These are phyloP conservation scores for Leishmania tarentolae DNA, from an alignment of 208 protist species.

Conservation along the genomic window DNA sequence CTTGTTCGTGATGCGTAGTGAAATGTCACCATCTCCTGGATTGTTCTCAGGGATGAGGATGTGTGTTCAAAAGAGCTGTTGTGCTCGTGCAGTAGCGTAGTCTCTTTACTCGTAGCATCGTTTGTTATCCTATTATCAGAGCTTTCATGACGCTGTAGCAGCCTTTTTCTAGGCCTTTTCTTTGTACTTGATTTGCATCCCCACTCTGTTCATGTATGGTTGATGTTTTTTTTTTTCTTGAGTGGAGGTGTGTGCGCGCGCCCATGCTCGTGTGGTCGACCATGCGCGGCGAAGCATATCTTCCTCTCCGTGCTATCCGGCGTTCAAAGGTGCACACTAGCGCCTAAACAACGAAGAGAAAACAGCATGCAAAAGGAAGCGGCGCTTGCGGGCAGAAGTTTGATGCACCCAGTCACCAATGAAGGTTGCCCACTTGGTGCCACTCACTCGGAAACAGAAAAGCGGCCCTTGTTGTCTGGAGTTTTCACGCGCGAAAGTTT, in stretches of 20 bases:
- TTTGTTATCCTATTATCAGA: neutral
- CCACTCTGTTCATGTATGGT: too few species aligned
- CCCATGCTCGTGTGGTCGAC: neutral
- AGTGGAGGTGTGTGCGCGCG: neutral
- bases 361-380: neutral
- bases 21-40: neutral
- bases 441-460: neutral
- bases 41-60: neutral
- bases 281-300: neutral
- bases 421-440: neutral
- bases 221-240: neutral
- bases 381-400: neutral
- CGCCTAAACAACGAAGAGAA: neutral
- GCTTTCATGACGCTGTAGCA: neutral
- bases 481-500: neutral
- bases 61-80: neutral
- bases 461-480: neutral
- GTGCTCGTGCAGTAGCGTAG: neutral
- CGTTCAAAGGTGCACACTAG: neutral
- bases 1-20: too few species aligned
- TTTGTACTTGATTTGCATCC: conserved; percentile 2
- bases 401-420: neutral
- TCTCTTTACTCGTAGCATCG: neutral
- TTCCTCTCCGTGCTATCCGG: neutral
- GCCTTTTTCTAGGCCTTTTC: neutral